Percentiles rank a stretch among this genome's conserved stretches.
Conservation (phyloP, 1,284 basidiomycete genomes). For the Sanghuangporus weigelae region DNA sequence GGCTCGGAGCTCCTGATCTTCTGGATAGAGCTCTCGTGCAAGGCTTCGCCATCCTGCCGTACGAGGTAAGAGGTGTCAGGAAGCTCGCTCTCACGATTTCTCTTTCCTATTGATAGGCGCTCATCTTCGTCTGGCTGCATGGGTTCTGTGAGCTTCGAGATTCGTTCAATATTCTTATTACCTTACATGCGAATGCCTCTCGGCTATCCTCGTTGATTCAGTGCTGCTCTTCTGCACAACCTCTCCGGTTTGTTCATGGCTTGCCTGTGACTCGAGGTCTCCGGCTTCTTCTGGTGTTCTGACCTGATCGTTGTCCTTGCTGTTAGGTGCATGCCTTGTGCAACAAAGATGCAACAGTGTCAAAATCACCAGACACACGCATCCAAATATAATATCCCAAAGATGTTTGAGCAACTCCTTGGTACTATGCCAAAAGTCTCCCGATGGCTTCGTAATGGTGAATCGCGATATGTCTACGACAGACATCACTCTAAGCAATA, state of each 20-base stretch:
- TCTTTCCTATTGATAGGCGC: background rate
- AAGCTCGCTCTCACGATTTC: background rate
- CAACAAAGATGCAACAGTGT: background rate
- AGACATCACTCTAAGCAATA: background rate
- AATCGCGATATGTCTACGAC: background rate
- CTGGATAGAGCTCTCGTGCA: background rate
- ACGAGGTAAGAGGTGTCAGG: background rate
- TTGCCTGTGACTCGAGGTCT: slow-evolving; percentile 1
- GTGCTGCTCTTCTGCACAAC: background rate
- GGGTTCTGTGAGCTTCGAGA: background rate
- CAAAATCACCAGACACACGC: background rate
- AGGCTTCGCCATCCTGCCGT: background rate
- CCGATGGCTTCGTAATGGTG: background rate
- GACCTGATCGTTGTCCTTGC: background rate
- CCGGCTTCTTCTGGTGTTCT: background rate
- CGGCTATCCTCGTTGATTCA: background rate
- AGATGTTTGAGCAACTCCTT: background rate
- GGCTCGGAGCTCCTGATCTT: background rate
- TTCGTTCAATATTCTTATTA: background rate
- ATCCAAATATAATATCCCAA: background rate
- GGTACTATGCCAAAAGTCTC: background rate
- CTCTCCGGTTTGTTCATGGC: background rate
- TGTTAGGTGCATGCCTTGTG: background rate
- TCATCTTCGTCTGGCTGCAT: background rate
- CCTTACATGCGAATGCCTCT: background rate